These are phyloP conservation scores for Pythium vanterpoolii DNA, from an alignment of 352 stramenopile species.

Conservation along the genomic window DNA sequence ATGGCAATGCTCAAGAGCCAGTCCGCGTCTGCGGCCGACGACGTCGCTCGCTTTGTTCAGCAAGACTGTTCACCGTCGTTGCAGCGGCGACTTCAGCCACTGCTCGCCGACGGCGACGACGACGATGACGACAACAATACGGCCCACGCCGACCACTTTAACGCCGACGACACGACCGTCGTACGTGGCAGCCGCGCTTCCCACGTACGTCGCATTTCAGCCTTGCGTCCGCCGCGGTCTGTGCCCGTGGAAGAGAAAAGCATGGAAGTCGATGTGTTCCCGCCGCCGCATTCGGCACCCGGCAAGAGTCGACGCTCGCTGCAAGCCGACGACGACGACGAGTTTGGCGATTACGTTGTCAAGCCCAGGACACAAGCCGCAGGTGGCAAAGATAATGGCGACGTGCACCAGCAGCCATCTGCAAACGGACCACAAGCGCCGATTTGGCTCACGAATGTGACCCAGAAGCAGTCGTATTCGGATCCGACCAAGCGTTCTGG, in stretches of 20 bases:
- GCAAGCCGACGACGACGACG: conserved; percentile 18
- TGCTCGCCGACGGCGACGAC: conserved; percentile 37
- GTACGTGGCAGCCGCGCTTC: conserved; percentile 69
- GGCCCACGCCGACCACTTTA: conserved; percentile 48
- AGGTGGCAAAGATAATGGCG: background rate
- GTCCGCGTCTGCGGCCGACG: conserved; percentile 22
- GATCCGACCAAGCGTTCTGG: conserved; percentile 2
- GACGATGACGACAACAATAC: conserved; percentile 32
- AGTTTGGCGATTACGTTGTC: conserved; percentile 26
- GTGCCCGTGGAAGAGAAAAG: conserved; percentile 67
- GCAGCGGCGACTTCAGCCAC: conserved; percentile 50
- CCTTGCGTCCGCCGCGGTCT: conserved; percentile 55
- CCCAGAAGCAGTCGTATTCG: background rate
- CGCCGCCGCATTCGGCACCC: conserved; percentile 61
- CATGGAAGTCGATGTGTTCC: conserved; percentile 59
- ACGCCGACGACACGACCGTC: conserved; percentile 46
- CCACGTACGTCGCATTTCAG: conserved; percentile 67
- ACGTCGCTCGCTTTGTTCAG: conserved; percentile 48
- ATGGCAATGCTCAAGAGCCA: conserved; percentile 36
- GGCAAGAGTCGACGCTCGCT: conserved; percentile 46
- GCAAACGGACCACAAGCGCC: conserved; percentile 40
- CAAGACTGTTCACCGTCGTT: conserved; percentile 53
- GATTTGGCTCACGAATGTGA: conserved; percentile 53
- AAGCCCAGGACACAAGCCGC: conserved; percentile 2
- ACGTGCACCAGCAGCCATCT: background rate